Percentiles rank a stretch among this genome's conserved stretches.
These are phyloP conservation scores for Mycena indigotica DNA, from an alignment of 768 basidiomycete species.

Conservation along the genomic window DNA sequence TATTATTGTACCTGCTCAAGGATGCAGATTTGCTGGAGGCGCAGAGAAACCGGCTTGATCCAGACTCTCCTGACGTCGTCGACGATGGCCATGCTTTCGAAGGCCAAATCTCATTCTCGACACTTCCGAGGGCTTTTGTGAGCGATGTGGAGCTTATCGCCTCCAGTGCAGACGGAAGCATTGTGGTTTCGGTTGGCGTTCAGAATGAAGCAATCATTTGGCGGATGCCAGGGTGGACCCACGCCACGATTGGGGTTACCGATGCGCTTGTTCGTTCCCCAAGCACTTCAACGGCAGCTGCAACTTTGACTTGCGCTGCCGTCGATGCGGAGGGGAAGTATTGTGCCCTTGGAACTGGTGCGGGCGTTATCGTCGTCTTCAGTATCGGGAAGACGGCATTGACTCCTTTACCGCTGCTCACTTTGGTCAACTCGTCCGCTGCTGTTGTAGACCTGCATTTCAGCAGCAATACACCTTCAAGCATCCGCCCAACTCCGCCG, in stretches of 20 bases:
- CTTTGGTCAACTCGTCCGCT: constrained; percentile 44
- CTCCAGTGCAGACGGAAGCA: constrained; percentile 63
- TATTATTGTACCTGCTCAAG: constrained; percentile 86
- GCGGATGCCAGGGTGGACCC: constrained; percentile 47
- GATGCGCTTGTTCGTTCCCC: constrained; percentile 53
- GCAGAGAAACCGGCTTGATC: constrained; percentile 64
- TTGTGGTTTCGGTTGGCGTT: constrained; percentile 71
- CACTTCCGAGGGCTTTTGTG: constrained; percentile 77
- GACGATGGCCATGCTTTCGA: constrained; percentile 40
- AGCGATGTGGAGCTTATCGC: constrained; percentile 85
- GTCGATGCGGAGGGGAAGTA: constrained; percentile 61
- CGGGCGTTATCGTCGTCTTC: constrained; percentile 69
- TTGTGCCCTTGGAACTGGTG: constrained; percentile 72
- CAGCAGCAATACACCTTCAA: constrained; percentile 24
- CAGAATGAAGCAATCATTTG: constrained; percentile 79
- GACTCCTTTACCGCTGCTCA: constrained; percentile 43
- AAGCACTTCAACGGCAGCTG: constrained; percentile 49
- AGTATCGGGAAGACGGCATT: constrained; percentile 44
- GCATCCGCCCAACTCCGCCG: constrained; percentile 22
- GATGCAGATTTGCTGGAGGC: constrained; percentile 89
- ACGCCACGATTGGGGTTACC: constrained; percentile 52
- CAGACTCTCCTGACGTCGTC: constrained; percentile 35
- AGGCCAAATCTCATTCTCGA: constrained; percentile 56
- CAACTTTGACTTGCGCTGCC: constrained; percentile 61
- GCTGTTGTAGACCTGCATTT: constrained; percentile 61